Conservation (phyloP, 371 early-diverging fungal genomes). For the Mucor indicus region DNA sequence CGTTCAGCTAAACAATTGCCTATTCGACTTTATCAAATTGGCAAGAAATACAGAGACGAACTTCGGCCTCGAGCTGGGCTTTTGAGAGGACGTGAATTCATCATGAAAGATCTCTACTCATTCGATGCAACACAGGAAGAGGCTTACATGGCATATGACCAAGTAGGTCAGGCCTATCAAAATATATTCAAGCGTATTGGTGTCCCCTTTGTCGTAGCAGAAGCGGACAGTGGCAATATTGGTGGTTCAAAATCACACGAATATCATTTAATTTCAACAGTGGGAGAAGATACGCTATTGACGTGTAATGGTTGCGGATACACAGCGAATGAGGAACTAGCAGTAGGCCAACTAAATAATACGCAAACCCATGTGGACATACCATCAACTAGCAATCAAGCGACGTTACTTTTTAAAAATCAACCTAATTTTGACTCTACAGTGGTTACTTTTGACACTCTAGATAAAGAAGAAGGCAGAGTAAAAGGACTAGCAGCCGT, state of each 20-base stretch:
- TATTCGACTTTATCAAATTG: constrained; percentile 86
- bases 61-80: constrained; percentile 80
- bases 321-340: constrained; percentile 79
- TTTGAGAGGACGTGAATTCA: constrained; percentile 83
- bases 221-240: constrained; percentile 91
- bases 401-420: not conserved
- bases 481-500: constrained; percentile 19
- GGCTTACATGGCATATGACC: constrained; percentile 72
- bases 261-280: constrained; percentile 75
- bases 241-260: constrained; percentile 89
- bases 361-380: not conserved
- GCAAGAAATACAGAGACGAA: constrained; percentile 85
- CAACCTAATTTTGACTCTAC: not conserved
- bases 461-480: not conserved
- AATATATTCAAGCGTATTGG: constrained; percentile 72
- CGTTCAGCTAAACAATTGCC: constrained; percentile 75
- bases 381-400: not conserved
- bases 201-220: constrained; percentile 79
- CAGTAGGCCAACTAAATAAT: constrained; percentile 25
- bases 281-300: constrained; percentile 83
- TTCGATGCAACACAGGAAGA: constrained; percentile 72
- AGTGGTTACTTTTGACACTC: not conserved
- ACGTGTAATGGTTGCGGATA: constrained; percentile 72
- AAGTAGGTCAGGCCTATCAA: constrained; percentile 70
- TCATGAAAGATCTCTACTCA: constrained; percentile 95